Percentiles rank a stretch among this genome's conserved stretches.
These are phyloP conservation scores for Pochonia chlamydosporia DNA, from an alignment of 2,329 filamentous ascomycete species.

Conservation along the genomic window DNA sequence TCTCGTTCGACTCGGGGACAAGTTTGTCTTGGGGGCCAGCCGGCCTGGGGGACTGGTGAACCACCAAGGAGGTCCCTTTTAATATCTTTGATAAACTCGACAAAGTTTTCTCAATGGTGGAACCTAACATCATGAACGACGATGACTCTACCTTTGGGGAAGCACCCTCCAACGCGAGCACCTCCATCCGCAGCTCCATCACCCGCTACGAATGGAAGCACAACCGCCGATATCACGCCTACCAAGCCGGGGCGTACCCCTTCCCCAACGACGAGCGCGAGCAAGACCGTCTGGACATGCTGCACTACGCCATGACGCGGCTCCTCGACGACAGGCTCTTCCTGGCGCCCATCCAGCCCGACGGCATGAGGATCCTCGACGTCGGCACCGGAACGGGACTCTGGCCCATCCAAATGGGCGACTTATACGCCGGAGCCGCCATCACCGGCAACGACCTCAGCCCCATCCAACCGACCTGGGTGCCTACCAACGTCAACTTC, in stretches of 20 bases:
- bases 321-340: conserved; percentile 29
- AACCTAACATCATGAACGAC: conserved; percentile 6
- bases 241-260: conserved; percentile 28
- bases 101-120: too few species aligned
- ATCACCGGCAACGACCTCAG: conserved; percentile 34
- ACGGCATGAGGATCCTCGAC: conserved; percentile 35
- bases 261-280: conserved; percentile 33
- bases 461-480: conserved; percentile 38
- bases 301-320: conserved; percentile 27
- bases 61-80: not conserved
- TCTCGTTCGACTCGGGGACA: too few species aligned
- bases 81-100: too few species aligned
- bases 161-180: conserved; percentile 12
- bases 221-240: conserved; percentile 34
- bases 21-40: too few species aligned
- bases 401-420: conserved; percentile 42
- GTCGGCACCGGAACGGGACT: conserved; percentile 39
- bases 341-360: conserved; percentile 28
- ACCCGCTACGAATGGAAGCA: conserved; percentile 32
- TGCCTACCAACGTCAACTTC: conserved; percentile 54
- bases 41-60: not conserved
- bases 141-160: conserved; percentile 12
- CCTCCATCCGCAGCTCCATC: conserved; percentile 26
- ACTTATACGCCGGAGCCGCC: conserved; percentile 27
- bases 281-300: conserved; percentile 32